Conservation (phyloP, 2,329 filamentous ascomycete genomes). For the Exutisphaerella laricina region DNA sequence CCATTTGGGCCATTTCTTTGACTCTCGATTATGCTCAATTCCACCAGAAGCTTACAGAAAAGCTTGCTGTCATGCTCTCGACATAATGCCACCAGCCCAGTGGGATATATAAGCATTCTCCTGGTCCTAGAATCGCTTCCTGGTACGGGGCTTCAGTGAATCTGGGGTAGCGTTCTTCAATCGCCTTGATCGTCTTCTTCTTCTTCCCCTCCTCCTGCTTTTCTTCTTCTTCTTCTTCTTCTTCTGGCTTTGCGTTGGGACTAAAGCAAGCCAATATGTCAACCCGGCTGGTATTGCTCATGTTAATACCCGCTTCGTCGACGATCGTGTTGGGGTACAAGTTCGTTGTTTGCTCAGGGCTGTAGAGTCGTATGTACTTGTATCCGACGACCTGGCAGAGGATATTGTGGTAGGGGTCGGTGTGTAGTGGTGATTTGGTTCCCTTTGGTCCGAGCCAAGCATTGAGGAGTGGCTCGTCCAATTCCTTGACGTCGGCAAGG, state of each 20-base stretch:
- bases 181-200: too few relatives aligned
- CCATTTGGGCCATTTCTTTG: too few relatives aligned
- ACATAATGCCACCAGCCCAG: slow-evolving; percentile 99
- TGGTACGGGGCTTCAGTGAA: slow-evolving; percentile 61
- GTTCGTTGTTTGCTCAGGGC: slow-evolving; percentile 54
- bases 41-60: slow-evolving; percentile 98
- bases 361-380: slow-evolving; percentile 89
- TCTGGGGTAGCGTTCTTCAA: slow-evolving; percentile 40
- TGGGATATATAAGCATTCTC: slow-evolving; percentile 84
- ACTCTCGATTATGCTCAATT: too few relatives aligned
- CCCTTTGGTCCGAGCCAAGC: slow-evolving; percentile 87
- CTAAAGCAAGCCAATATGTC: slow-evolving; percentile 53
- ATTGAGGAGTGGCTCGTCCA: slow-evolving; percentile 64
- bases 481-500: slow-evolving; percentile 17
- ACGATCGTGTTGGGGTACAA: slow-evolving; percentile 57
- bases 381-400: slow-evolving; percentile 81
- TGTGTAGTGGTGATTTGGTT: slow-evolving; percentile 89
- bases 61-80: slow-evolving; percentile 74
- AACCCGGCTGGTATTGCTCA: slow-evolving; percentile 81
- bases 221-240: slow-evolving; percentile 6
- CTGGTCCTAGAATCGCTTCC: slow-evolving; percentile 73
- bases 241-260: slow-evolving; percentile 2
- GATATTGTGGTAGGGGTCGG: slow-evolving; percentile 90
- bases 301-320: slow-evolving; percentile 69
- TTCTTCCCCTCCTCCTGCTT: not conserved